A percentile compares a stretch with the other conserved stretches of the same genome.
Conservation (phyloP, 441 rosid species). For the Corymbia citriodora region DNA sequence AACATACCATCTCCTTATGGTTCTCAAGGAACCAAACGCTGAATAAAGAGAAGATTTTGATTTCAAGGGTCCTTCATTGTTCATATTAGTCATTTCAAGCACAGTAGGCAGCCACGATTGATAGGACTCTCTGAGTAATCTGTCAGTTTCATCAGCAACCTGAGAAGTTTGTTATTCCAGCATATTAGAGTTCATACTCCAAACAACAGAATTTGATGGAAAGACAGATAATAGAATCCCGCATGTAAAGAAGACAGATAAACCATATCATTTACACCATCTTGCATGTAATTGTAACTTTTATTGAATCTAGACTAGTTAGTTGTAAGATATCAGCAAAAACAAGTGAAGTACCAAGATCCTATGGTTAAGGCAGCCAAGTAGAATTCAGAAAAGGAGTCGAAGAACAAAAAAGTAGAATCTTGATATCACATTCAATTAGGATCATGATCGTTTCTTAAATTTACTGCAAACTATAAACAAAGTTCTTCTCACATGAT, state of each 20-base stretch:
- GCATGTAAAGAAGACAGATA: background rate
- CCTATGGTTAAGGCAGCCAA: background rate
- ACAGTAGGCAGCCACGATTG: constrained; percentile 97
- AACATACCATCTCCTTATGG: constrained; percentile 81
- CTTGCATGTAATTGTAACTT: background rate
- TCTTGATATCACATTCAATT: background rate
- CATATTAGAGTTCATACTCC: background rate
- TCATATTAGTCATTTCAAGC: constrained; percentile 49
- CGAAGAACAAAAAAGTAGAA: background rate
- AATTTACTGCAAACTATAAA: background rate
- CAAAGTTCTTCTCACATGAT: background rate
- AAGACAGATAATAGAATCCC: background rate
- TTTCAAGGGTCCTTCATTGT: constrained; percentile 32
- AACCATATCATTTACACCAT: background rate
- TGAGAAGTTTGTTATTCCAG: constrained; percentile 28
- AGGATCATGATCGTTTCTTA: background rate
- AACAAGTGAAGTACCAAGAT: background rate
- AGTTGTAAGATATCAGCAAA: background rate
- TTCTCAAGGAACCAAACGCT: constrained; percentile 54
- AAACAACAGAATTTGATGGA: background rate
- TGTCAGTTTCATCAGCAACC: constrained; percentile 97
- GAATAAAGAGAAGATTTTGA: constrained; percentile 23
- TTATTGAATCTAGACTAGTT: background rate
- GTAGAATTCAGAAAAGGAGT: background rate
- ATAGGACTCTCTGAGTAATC: constrained; percentile 90